Base-by-base conservation (phyloP, 306 rosid species). In the Bauhinia variegata region DNA sequence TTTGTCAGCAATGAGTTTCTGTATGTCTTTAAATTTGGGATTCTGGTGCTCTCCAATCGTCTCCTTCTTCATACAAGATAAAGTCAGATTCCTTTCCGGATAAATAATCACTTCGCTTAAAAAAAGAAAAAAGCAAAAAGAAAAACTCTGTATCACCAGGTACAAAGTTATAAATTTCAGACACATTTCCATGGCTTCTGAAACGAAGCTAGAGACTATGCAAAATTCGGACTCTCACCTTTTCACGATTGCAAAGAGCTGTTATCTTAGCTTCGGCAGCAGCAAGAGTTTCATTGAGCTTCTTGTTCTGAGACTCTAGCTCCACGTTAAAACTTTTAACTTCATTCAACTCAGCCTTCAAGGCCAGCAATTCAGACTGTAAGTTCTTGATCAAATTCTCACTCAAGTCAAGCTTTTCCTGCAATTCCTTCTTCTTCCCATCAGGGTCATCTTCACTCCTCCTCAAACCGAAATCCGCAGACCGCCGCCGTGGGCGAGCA, bases 1-100 rank as follows among this genome's bases (percentile, higher is more conserved):
- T 77, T 87, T 90, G 78, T 84, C 84, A 80, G 91, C 91, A 76
- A 90, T 87, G 72, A 83, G 89, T 64, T 80, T 85, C 80, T 84
- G 91, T 65, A 85, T 86, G 75, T 86, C 95, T 68, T 87, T 87
- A 52, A 85, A 80, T 41, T 80, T 84, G 17, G 88, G 78, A 30
- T 74, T 81, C 76, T 78, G 86, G 76, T 69, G 74, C 68, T 77
- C 86, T 67, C 82, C 86, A 70, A 71, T 61, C 67, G 72, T 12
- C 50, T 70, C 81, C 83, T 66, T n/a, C n/a, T n/a, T 71, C 85
- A 81, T 71, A 55, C 63, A 80, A 65, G 56, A 63, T 7, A 73
- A 67, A 61, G 44, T 62, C 18, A 72, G 41, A 59, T 54, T 64
- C 54, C 65, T 55, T 51, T 71, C 68, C n/a, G n/a, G 16, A 56